Base-by-base conservation (phyloP, 2,329 filamentous ascomycete genomes). In the Stemphylium vesicarium region DNA sequence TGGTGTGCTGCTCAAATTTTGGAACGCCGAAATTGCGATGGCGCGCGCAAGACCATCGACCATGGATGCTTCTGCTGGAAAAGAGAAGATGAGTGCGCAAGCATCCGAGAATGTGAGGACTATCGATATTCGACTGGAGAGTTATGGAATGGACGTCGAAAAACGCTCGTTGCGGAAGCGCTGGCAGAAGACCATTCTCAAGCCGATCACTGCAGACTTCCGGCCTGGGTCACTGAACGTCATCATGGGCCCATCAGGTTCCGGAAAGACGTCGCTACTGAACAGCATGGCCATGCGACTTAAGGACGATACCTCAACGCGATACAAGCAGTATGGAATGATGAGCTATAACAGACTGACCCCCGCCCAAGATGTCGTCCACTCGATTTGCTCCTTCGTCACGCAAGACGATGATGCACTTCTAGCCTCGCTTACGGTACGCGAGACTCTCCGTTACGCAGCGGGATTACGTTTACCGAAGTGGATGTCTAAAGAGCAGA, bases 231-330 rank as follows among this genome's bases (percentile, higher is more conserved):
- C 83, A 12, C 70, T 93, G 12, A 92, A 92, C 59, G 82, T 92
- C 20, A 90, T 93, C 60, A 92, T 92, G 89, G 90, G 90, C 0
- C 90, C 90, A 0, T 91, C 88, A 0, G 90, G 90, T 0, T 88
- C 85, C 40, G 90, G 90, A 1, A 93, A 93, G 72, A 92, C 89
- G 0, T 89, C 88, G 0, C 78, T 92, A 0, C 79, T 92, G 10
- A 92, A 91, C 66, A 82, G 87, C 1, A 89, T 93, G 83, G 88
- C 90, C 1, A 77, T 86, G 3, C 81, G 90, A 13, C 76, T 92
- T 4, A 84, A 85, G 22, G 85, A 85, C 52, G 85, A 84, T 1
- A 62, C 86, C 2, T 80, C 82, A 2, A 90, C 86, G 0, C 81
- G 80, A 50, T 92, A 92, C 65, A 79, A 77, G 4, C 78, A 84